Conservation (phyloP, 352 stramenopile species). For the Pythium apleroticum region DNA sequence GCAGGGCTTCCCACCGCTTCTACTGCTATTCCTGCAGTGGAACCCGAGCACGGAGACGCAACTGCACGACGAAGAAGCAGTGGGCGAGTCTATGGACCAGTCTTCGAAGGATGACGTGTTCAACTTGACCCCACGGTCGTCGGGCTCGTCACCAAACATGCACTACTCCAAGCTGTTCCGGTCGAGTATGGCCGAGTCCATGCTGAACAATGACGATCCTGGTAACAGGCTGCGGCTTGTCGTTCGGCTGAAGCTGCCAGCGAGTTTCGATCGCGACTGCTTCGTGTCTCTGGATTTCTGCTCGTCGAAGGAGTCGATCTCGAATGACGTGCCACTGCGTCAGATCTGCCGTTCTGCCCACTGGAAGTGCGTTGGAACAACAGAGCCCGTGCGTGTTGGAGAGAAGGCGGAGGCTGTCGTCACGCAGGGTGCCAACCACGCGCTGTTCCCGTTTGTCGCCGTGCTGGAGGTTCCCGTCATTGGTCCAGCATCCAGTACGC, state of each 20-base stretch:
- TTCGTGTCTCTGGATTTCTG: conserved; percentile 87
- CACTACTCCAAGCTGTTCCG: conserved; percentile 81
- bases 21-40: conserved; percentile 86
- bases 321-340: conserved; percentile 45
- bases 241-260: conserved; percentile 78
- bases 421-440: conserved; percentile 50
- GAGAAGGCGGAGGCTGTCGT: conserved; percentile 67
- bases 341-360: conserved; percentile 53
- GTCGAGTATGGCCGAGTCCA: conserved; percentile 73
- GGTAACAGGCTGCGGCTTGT: conserved; percentile 82
- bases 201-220: conserved; percentile 78
- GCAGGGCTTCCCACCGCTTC: conserved; percentile 65
- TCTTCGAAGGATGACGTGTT: conserved; percentile 85
- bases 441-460: conserved; percentile 84
- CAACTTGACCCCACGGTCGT: conserved; percentile 80
- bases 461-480: conserved; percentile 83
- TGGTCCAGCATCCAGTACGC: conserved; percentile 73
- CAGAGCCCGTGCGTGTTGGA: conserved; percentile 66
- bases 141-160: conserved; percentile 74
- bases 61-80: conserved; percentile 50
- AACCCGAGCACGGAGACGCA: conserved; percentile 74
- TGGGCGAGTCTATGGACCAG: conserved; percentile 49
- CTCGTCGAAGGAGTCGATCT: conserved; percentile 69
- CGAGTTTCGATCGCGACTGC: conserved; percentile 70
- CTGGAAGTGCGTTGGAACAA: conserved; percentile 86